Conservation (phyloP, 495 filamentous ascomycete species). For the Jackrogersella minutella region DNA sequence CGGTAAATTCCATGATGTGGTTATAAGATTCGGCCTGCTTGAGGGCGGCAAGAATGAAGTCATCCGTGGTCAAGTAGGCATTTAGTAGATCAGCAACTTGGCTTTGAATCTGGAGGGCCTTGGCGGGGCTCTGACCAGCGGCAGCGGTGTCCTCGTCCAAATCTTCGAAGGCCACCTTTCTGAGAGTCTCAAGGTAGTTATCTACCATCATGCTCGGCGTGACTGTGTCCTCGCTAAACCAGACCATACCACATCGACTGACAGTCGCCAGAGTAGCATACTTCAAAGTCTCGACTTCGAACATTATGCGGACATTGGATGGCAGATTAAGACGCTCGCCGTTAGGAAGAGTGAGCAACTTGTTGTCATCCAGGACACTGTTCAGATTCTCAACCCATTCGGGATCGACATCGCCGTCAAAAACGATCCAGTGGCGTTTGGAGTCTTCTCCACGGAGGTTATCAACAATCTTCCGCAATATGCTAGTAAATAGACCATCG, state of each 20-base stretch:
- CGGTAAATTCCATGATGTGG: slow-evolving; percentile 98
- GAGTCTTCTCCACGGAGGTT: slow-evolving; percentile 96
- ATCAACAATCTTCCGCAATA: slow-evolving; percentile 96
- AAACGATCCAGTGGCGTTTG: slow-evolving; percentile 99
- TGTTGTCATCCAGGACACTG: slow-evolving; percentile 99
- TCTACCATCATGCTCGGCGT: slow-evolving; percentile 89
- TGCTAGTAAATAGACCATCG: slow-evolving; percentile 97
- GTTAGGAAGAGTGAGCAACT: slow-evolving; percentile 93
- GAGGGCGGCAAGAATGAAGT: slow-evolving; percentile 80
- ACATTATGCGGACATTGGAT: slow-evolving; percentile 97
- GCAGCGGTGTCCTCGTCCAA: slow-evolving; percentile 88
- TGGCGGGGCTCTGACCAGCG: slow-evolving; percentile 79
- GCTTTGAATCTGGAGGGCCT: slow-evolving; percentile 76
- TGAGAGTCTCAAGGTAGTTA: slow-evolving; percentile 86
- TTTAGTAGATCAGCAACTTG: slow-evolving; percentile 80
- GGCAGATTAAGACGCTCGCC: slow-evolving; percentile 96
- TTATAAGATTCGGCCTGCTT: slow-evolving; percentile 77
- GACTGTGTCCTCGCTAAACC: slow-evolving; percentile 98
- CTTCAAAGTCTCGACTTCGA: slow-evolving; percentile 97
- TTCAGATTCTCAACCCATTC: slow-evolving; percentile 99
- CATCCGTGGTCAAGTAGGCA: slow-evolving; percentile 75
- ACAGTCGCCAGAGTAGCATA: slow-evolving; percentile 98
- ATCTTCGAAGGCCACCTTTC: slow-evolving; percentile 85
- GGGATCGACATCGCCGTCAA: slow-evolving; percentile 97
- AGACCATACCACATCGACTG: slow-evolving; percentile 99